These are phyloP conservation scores for Cercospora beticola DNA, from an alignment of 2,329 filamentous ascomycete genomes.

Conservation along the genomic window DNA sequence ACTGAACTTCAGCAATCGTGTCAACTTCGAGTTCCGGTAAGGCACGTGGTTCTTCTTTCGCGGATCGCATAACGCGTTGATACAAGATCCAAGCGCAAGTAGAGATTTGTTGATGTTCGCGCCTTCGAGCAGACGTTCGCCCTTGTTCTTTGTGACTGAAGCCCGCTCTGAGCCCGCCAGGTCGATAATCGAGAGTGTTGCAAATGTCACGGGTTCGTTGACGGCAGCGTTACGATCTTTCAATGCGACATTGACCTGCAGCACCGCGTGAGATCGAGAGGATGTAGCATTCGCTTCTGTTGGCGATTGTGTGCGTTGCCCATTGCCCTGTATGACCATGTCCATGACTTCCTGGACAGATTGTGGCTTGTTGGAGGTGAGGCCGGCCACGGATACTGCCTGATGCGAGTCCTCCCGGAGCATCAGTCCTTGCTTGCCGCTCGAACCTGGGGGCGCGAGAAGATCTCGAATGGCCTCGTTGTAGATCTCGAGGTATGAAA, in stretches of 20 bases:
- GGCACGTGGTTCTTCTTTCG: slow-evolving; percentile 91
- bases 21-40: slow-evolving; percentile 97
- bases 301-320: slow-evolving; percentile 90
- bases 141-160: slow-evolving; percentile 93
- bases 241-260: slow-evolving; percentile 94
- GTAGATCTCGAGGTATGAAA: slow-evolving; percentile 98
- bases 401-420: slow-evolving; percentile 93
- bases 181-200: slow-evolving; percentile 96
- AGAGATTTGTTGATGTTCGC: slow-evolving; percentile 99
- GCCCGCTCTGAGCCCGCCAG: slow-evolving; percentile 93
- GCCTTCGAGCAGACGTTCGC: slow-evolving; percentile 85
- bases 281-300: slow-evolving; percentile 97
- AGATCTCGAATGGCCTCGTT: slow-evolving; percentile 98
- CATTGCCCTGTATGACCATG: slow-evolving; percentile 94
- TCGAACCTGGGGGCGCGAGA: slow-evolving; percentile 75
- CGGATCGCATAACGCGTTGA: slow-evolving; percentile 94
- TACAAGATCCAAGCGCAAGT: slow-evolving; percentile 90
- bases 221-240: slow-evolving; percentile 91
- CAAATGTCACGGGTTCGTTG: slow-evolving; percentile 96
- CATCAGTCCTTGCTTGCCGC: slow-evolving; percentile 81
- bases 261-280: slow-evolving; percentile 91
- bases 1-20: slow-evolving; percentile 91
- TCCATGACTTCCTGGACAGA: slow-evolving; percentile 98
- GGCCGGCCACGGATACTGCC: slow-evolving; percentile 82
- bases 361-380: slow-evolving; percentile 86